A percentile compares a stretch with the other conserved stretches of the same genome.
Evolutionary conservation across 495 filamentous ascomycete species (phyloP).

Genomic region (Corynascus novoguineensis): DNA sequence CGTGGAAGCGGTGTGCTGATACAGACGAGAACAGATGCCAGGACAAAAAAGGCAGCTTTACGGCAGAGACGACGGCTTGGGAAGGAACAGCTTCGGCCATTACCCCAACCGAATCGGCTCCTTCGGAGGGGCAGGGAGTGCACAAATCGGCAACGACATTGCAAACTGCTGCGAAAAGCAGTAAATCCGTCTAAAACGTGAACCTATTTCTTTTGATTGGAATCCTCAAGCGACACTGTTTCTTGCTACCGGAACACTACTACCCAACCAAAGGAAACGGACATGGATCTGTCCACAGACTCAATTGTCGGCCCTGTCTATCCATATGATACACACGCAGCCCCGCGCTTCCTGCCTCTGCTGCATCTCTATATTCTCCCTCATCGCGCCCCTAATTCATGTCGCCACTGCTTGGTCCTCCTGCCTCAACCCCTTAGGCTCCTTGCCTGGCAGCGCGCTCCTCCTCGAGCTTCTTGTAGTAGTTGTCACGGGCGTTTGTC

Average conservation of each 20-base stretch:
- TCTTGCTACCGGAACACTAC: background rate
- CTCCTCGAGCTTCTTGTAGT: slow-evolving; percentile 45
- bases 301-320: slow-evolving; percentile 16
- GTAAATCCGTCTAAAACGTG: background rate
- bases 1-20: background rate
- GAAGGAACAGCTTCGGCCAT: slow-evolving; percentile 39
- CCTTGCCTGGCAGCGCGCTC: slow-evolving; percentile 35
- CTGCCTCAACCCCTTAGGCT: slow-evolving; percentile 5
- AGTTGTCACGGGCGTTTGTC: slow-evolving; percentile 43
- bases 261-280: background rate
- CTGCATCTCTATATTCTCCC: background rate
- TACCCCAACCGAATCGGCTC: background rate
- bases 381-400: background rate
- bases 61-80: slow-evolving; percentile 79
- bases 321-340: slow-evolving; percentile 18
- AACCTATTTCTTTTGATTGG: background rate
- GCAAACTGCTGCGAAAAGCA: background rate
- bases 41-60: slow-evolving; percentile 55
- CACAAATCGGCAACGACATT: background rate
- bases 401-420: background rate
- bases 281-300: slow-evolving; percentile 11
- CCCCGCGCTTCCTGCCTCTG: background rate
- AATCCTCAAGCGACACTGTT: too few relatives aligned
- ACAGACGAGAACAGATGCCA: slow-evolving; percentile 57
- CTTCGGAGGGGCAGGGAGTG: background rate